phyloP scores from a whole-genome alignment of 1,284 basidiomycete genomes.

The Ceratobasidium sp. region DNA sequence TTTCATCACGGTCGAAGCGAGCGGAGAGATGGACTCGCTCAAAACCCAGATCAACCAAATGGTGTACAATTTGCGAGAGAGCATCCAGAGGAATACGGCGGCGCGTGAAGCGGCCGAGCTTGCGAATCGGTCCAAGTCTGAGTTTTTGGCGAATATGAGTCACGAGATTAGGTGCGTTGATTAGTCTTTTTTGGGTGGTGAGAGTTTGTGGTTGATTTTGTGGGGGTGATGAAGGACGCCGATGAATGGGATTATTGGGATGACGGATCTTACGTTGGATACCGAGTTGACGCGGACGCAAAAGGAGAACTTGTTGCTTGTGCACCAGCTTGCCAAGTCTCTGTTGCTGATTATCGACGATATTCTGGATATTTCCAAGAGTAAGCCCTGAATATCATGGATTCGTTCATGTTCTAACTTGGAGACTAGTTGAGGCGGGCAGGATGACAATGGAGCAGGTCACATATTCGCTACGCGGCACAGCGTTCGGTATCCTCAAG shows the following conservation, averaged over 20 bases:
- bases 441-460: conserved; percentile 98
- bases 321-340: conserved; percentile 93
- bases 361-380: conserved; percentile 98
- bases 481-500: conserved; percentile 97
- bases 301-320: conserved; percentile 94
- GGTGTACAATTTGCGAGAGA: conserved; percentile 97
- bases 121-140: conserved; percentile 95
- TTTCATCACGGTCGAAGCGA: conserved; percentile 99
- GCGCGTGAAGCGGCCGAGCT: conserved; percentile 97
- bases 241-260: conserved; percentile 99
- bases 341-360: conserved; percentile 97
- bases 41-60: conserved; percentile 99
- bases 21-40: conserved; percentile 98
- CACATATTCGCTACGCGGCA: conserved; percentile 94
- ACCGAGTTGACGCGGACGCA: conserved; percentile 89
- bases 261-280: conserved; percentile 98
- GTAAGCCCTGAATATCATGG: conserved; percentile 64
- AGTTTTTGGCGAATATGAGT: conserved; percentile 98
- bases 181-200: conserved; percentile 20
- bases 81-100: conserved; percentile 98
- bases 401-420: conserved; percentile 1
- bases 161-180: conserved; percentile 87
- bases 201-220: not conserved
- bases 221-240: conserved; percentile 75
- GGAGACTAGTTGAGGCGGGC: conserved; percentile 87